A percentile compares a stretch with the other conserved stretches of the same genome.
Evolutionary conservation across 345 rosid genomes (phyloP).

Genomic region (Microcos paniculata): DNA sequence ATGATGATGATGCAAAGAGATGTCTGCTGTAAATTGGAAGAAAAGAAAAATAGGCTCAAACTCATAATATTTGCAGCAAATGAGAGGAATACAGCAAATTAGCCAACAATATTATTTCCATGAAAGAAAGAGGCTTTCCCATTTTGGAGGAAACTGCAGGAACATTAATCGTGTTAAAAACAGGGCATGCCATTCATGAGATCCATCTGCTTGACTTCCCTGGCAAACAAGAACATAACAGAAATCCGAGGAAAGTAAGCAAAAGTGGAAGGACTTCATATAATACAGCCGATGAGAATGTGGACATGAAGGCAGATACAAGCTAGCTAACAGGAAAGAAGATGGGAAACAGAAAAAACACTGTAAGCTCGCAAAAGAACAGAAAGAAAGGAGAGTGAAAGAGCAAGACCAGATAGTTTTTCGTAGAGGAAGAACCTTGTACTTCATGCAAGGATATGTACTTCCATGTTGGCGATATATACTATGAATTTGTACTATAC

Average conservation of each 20-base stretch:
- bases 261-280: background rate
- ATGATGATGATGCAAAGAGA: no score
- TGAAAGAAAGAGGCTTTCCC: no score
- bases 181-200: background rate
- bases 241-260: background rate
- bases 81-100: no score
- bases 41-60: no score
- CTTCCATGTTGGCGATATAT: background rate
- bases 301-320: background rate
- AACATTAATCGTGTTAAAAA: no score
- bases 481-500: background rate
- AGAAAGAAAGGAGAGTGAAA: background rate
- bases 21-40: no score
- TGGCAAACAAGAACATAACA: background rate
- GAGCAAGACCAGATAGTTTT: background rate
- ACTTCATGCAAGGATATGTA: conserved; percentile 2
- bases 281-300: background rate
- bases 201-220: background rate
- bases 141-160: background rate
- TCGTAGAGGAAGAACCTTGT: background rate
- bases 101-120: background rate
- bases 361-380: background rate
- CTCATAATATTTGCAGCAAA: no score
- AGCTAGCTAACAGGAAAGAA: background rate
- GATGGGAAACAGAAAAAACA: background rate